Evolutionary conservation across 2,329 filamentous ascomycete genomes (phyloP).

Genomic region (Pestalotiopsis fici): DNA sequence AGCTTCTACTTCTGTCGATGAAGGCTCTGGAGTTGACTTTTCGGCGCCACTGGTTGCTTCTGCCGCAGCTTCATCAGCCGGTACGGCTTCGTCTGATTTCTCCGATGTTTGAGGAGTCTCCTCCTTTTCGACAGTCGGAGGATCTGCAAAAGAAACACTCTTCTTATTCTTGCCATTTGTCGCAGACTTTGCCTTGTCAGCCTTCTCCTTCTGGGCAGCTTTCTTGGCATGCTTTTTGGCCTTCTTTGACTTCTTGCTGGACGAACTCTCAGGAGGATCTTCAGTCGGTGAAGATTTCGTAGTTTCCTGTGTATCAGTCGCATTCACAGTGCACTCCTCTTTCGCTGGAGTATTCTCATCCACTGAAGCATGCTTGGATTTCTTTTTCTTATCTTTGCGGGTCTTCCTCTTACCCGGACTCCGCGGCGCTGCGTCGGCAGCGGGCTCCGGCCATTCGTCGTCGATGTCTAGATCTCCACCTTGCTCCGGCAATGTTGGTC

Average conservation of each 20-base stretch:
- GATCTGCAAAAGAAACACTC: neutral
- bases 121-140: neutral
- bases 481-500: neutral
- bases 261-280: neutral
- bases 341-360: neutral
- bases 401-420: slow-evolving; percentile 14
- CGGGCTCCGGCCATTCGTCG: slow-evolving; percentile 4
- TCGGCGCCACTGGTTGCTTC: neutral
- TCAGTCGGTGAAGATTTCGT: neutral
- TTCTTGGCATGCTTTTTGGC: slow-evolving; percentile 14
- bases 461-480: neutral
- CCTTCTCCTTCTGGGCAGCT: slow-evolving; percentile 7
- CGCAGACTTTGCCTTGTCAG: slow-evolving; percentile 6
- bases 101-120: neutral
- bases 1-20: neutral
- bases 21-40: neutral
- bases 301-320: neutral
- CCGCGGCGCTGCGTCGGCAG: neutral
- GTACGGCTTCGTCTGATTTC: neutral
- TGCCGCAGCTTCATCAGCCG: neutral
- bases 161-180: slow-evolving; percentile 1
- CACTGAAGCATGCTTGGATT: neutral
- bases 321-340: neutral
- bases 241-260: slow-evolving; percentile 6
- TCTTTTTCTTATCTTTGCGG: slow-evolving; percentile 14